Evolutionary conservation across 345 rosid genomes (phyloP), one percentile per base, ranked within the genome.

Genomic region (Aegle marmelos): DNA sequence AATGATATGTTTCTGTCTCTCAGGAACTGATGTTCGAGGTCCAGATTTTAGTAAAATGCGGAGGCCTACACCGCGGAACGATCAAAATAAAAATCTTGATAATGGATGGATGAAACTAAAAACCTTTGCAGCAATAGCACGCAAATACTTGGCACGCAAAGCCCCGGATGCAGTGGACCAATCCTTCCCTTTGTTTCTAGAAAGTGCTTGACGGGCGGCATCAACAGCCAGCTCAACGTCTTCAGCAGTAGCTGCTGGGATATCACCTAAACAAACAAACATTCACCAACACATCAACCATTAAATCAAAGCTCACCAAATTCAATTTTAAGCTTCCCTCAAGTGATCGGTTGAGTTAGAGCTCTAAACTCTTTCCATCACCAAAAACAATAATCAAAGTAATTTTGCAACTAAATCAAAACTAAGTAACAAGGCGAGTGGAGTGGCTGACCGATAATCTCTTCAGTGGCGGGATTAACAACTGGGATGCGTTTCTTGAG

Each of bases 51-150:
- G 50, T 45, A 45, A 45, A 45, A 45, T 13, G 17, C 50, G 5
- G 50, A 45, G 50, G 50, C 50, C 13, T 45, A 45, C 50, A 45
- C 50, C 50, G 11, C 50, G 13, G 50, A 45, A 13, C 13, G 17
- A 45, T 45, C 50, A 45, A 45, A 45, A 45, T 45, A 45, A 45
- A 17, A 13, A 45, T 13, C 3, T 3, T 45, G 50, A 45, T 41
- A 41, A 41, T 13, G 13, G 50, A 41, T 41, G 16, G 50, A 56
- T 22, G 7, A 73, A 36, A 58, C 4, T 3, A 0, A 41, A 0
- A 78, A 96, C 99, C 98, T 96, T 97, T 8, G 97, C 91, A 81
- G 99, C 96, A 85, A 97, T 97, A 74, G 97, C 99, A 24, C 97
- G 98, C 81, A 97, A 79, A 78, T 88, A 93, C 89, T 81, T 94